Evolutionary conservation across 1,284 basidiomycete genomes (phyloP), one percentile per base, ranked within the genome.

Genomic region (Tilletia caries): DNA sequence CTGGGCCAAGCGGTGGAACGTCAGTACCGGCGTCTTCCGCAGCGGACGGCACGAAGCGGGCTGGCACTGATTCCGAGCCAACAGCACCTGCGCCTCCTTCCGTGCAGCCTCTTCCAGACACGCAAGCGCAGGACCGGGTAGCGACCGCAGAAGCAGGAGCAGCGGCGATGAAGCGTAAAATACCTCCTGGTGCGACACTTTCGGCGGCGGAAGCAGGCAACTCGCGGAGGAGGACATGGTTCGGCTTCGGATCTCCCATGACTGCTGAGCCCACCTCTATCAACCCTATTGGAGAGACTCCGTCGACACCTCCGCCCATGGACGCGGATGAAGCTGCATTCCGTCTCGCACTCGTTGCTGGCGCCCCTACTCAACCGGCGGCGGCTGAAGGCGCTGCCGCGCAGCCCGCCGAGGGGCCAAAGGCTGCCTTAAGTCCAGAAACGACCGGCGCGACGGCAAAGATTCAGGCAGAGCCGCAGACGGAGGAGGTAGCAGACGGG

Each of bases 261-360:
- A 6, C 37, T 41, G 15, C 37, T 10, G 37, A 41, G 37, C 37
- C 37, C n/a, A n/a, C n/a, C n/a, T n/a, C n/a, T 2, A 15, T 41
- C 8, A 15, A 41, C 15, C 37, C 37, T 10, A 41, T 15, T 6
- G 15, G 8, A 15, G 37, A 15, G 8, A 41, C 37, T 41, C 37
- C 37, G 8, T 41, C 37, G 37, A 41, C 37, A 8, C 75, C 75
- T n/a, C 72, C 72, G 10, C 72, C 73, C 0, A 75, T 76, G 73
- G 70, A 68, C 48, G 73, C 75, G 20, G 75, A 75, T 1, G 75
- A 76, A 41, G 75, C 75, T 2, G 73, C 69, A 1, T 76, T 76
- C 41, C 64, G 75, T 13, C 46, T 69, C n/a, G 70, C 72, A 3
- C 70, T 76, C 10, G 75, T 72, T 1, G 68, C 71, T 41, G 43